Base-by-base conservation (phyloP, 768 basidiomycete genomes). In the Kondoa subrosea region DNA sequence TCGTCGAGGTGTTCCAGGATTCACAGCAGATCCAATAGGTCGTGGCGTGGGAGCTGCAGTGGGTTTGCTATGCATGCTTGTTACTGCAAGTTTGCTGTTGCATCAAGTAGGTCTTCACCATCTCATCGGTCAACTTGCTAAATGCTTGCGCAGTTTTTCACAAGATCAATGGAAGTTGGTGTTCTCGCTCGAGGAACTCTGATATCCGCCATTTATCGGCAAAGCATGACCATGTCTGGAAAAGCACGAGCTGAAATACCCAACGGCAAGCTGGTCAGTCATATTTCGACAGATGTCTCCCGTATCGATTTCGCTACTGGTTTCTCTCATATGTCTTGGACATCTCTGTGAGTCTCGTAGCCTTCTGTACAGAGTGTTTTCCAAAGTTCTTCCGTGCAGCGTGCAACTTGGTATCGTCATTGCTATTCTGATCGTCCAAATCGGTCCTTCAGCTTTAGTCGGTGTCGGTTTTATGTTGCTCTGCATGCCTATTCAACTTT, bases 261-360 rank as follows among this genome's bases (percentile, higher is more conserved):
- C 1, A 95, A 89, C 73, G 92, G 91, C 26, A 87, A 87, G 75
- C 82, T 95, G 14, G 86, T 95, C 70, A 92, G 91, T 71, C 90
- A 93, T 78, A 92, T 97, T 69, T 90, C 88, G 3, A 89, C 88
- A 0, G 90, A 91, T 75, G 85, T 92, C 26, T 90, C 87, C 31
- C 83, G 91, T 26, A 88, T 96, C 74, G 91, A 96, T 75, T 95
- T 91, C 81, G 83, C 72, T 81, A 85, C 25, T 50, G 78, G 78
- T 56, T 78, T 70, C 65, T 70, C 70, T 63, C 71, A 73, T 65
- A 66, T 71, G 68, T 80, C 82, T 50, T 89, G 87, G 85, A 79
- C 85, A 3, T 83, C 85, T 12, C 73, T 69, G 40, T 50, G 21
- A 8, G 40, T 50, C 21, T 8, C 21, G 21, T 50, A 32, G 12